Evolutionary conservation across 495 filamentous ascomycete genomes (phyloP).

Genomic region (Sabuloglossum arenarium): DNA sequence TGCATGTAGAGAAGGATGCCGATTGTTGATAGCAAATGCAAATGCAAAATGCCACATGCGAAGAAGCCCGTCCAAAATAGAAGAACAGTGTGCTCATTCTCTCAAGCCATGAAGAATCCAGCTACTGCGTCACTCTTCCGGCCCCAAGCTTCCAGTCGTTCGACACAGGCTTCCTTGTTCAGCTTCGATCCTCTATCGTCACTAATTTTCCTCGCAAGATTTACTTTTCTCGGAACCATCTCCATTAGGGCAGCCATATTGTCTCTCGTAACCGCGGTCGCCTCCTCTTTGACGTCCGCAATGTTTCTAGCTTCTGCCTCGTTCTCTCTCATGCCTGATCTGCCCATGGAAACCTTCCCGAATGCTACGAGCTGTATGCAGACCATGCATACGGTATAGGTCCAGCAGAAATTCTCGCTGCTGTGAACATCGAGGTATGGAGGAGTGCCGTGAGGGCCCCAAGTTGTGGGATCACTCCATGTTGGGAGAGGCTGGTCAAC

Average conservation of each 20-base stretch:
- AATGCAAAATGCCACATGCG: background rate
- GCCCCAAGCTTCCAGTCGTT: background rate
- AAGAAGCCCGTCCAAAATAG: background rate
- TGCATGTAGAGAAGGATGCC: slow-evolving; percentile 15
- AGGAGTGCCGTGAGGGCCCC: background rate
- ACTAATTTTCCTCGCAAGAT: background rate
- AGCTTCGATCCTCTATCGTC: background rate
- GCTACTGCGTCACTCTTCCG: background rate
- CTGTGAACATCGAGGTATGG: background rate
- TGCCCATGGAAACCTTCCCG: background rate
- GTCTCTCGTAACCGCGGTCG: background rate
- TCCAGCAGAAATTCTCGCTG: background rate
- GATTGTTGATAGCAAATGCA: background rate
- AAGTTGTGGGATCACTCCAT: background rate
- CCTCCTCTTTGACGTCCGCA: background rate
- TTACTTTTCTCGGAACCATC: background rate
- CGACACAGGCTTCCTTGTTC: background rate
- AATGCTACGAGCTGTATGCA: background rate
- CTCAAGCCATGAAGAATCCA: background rate
- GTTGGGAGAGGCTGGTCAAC: background rate
- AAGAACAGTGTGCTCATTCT: background rate
- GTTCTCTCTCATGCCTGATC: background rate
- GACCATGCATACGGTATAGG: background rate
- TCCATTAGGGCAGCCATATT: background rate
- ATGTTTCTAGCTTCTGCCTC: background rate